Evolutionary conservation across 2,329 filamentous ascomycete genomes (phyloP), one percentile per base, ranked within the genome.

Genomic region (Periconia digitata): DNA sequence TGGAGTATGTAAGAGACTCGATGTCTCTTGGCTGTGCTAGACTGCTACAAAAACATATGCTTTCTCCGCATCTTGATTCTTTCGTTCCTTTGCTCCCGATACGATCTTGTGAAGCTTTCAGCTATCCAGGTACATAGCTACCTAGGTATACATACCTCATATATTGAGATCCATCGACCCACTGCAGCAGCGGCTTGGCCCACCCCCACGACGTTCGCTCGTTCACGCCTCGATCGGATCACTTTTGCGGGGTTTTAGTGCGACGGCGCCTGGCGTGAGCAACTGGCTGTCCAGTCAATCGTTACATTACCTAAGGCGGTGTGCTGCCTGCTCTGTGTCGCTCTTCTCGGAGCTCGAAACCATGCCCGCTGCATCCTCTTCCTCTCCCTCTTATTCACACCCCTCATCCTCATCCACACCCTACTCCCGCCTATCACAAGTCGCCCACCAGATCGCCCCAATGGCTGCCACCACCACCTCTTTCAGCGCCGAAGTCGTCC

Each of bases 401-500:
- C 39, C 52, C 16, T 23, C 20, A 15, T 41, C 23, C 39, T 22
- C 18, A 17, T 40, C 38, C 38, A 6, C 16, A 22, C 21, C 52
- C 23, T 22, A 69, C 52, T 57, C 73, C 38, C 76, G 77, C 49
- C 75, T 77, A 59, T 71, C 72, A 62, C 85, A 77, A 64, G 81
- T 90, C 63, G 79, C 81, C 62, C 79, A 77, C 67, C 90, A 94
- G 74, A 86, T 94, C 81, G 81, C 84, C 67, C 79, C 83, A 63
- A 74, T 73, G 55, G 67, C 76, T 64, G 70, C 79, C 48, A 87
- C 88, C 60, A 84, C 81, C 67, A n/a, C 27, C 10, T 32, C 27
- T 3, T 96, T 96, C 77, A 83, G 85, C 53, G 81, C 86, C 65
- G 82, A 88, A 66, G 77, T 81, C 58, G 90, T 96, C 50, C 89